These are phyloP conservation scores for Gonium pectorale DNA, from an alignment of 139 green algal species.

Conservation along the genomic window DNA sequence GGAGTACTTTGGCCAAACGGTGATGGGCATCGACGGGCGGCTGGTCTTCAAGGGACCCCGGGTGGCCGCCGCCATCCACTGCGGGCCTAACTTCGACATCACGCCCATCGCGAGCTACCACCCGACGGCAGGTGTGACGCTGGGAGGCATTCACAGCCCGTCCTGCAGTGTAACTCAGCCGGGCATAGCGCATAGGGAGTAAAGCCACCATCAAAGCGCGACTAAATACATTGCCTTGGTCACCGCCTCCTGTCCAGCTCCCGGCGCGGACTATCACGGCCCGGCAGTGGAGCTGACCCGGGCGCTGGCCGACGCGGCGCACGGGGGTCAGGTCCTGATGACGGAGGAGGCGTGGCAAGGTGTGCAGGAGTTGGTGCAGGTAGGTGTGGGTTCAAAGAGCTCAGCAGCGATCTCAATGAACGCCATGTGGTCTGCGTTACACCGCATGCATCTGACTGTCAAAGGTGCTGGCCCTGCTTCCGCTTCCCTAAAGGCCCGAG, in stretches of 20 bases:
- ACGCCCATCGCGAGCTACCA: slow-evolving; percentile 30
- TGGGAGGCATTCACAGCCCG: too few species aligned
- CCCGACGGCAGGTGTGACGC: slow-evolving; percentile 32
- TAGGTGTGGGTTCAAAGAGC: background rate
- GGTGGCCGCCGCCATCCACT: slow-evolving; percentile 79
- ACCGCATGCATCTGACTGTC: too few species aligned
- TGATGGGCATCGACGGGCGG: slow-evolving; percentile 73
- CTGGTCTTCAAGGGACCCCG: slow-evolving; percentile 77
- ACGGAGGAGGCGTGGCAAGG: slow-evolving; percentile 78
- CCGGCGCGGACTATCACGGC: slow-evolving; percentile 62
- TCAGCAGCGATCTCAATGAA: too few species aligned
- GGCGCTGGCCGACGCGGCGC: slow-evolving; percentile 55
- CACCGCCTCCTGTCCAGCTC: too few species aligned
- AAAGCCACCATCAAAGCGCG: too few species aligned
- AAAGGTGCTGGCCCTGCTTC: too few species aligned
- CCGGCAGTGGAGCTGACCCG: slow-evolving; percentile 60
- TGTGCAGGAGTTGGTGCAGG: slow-evolving; percentile 64
- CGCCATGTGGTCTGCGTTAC: too few species aligned
- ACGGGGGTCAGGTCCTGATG: slow-evolving; percentile 83
- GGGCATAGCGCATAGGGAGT: too few species aligned
- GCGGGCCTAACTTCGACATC: slow-evolving; percentile 33
- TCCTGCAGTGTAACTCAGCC: too few species aligned
- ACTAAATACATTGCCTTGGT: too few species aligned
- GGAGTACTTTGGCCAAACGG: slow-evolving; percentile 60
- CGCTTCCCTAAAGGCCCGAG: too few species aligned